Evolutionary conservation across 148 eudicot species (phyloP), one percentile per base, ranked within the genome.

Genomic region (Persicaria tinctoria): DNA sequence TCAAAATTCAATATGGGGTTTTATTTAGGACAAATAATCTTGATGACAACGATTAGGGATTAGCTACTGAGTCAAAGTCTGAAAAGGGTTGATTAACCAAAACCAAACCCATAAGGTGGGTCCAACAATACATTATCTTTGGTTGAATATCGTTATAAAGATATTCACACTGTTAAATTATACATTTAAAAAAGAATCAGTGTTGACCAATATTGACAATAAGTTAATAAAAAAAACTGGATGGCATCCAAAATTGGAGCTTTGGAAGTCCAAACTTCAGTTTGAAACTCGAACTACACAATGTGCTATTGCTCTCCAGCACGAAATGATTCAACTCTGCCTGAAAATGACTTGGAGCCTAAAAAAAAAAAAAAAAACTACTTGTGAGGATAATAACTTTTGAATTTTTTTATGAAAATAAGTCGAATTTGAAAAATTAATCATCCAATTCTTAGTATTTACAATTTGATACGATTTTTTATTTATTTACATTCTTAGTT

Each of bases 91-190:
- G 69, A 64, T 64, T 9, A 38, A 64, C 69, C 69, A 11, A 64
- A 64, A 23, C 47, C 69, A 32, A 64, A 64, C 69, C 68, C 69
- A 64, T 64, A 9, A 27, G n/a, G 70, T 64, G 47, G 70, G 70
- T 64, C 70, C 70, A 38, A 32, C 14, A 41, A 64, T 64, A 13
- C 46, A 64, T 46, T 2, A 38, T 38, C 69, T 64, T 64, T 1
- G 47, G 46, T 41, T 64, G 41, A 60, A 60, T 60, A 20, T 60
- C 32, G 66, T 20, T 2, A 41, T 60, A 38, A 64, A 38, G 70
- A 6, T 64, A 64, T 41, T 64, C 46, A 41, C 12, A 64, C 11
- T 38, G 12, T 41, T 5, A 62, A 64, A 38, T 41, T 64, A 32
- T 64, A 64, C 27, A 23, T 23, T 23, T 23, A 41, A 12, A 16